Base-by-base conservation (phyloP, 805 yeast genomes). In the Yarrowia sp. region DNA sequence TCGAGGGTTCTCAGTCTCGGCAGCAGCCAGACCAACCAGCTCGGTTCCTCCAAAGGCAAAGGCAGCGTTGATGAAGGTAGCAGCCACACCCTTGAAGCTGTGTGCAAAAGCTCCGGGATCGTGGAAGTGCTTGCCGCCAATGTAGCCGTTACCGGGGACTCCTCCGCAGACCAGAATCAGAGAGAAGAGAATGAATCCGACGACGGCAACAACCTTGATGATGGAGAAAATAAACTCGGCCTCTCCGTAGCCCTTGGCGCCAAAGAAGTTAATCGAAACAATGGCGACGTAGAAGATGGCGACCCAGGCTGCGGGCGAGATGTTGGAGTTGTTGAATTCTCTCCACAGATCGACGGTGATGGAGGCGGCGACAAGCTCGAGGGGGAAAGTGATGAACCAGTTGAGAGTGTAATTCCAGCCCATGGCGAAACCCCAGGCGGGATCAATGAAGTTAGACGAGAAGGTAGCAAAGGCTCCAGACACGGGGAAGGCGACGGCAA, bases 21-120 rank as follows among this genome's bases (percentile, higher is more conserved):
- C 90, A 27, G 90, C 85, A 12, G 89, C 85, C 42, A 86, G 76
- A 36, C 88, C 87, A 36, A 81, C 81, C 66, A 86, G 76, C 71
- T 87, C 92, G 19, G 88, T 81, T 66, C 91, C 90, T 46, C 87
- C 84, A 68, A 83, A 87, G 18, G 88, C 81, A 71, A 86, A 87
- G 0, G 89, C 88, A 10, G 90, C 88, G 41, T 87, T 83, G 63
- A 86, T 84, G 65, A 86, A 82, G 18, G 84, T 87, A 0, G 87
- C 78, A 68, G 86, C 81, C 60, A 86, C 78, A 62, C 88, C 89
- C 72, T 85, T 84, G 72, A 86, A 85, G 16, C 81, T 86, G 80
- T 80, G 74, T 10, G 83, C 81, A 69, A 88, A 86, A 0, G 91
- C 84, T 58, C 93, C 93, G 0, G 88, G 88, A 62, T 80, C 66